Conservation (phyloP, 768 basidiomycete species). For the Russula ochroleuca region DNA sequence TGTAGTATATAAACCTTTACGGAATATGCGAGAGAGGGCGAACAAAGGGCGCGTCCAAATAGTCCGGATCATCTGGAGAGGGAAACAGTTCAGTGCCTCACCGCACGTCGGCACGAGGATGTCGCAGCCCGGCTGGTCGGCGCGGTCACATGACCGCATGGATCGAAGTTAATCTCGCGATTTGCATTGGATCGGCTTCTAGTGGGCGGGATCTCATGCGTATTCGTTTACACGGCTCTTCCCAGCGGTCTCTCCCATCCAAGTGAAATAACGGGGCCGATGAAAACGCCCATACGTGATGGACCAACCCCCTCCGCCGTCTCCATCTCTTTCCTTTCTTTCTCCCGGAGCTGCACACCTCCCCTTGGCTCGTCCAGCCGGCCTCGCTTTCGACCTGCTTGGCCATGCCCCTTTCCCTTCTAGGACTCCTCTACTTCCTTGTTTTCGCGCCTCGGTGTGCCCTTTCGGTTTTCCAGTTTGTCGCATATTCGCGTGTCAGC, state of each 20-base stretch:
- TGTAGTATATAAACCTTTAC: conserved; percentile 26
- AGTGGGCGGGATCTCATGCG: too few relatives aligned
- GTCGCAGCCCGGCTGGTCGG: neutral
- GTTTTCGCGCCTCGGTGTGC: conserved; percentile 31
- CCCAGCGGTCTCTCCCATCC: neutral
- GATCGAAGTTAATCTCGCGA: neutral
- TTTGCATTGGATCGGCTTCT: neutral
- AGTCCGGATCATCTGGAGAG: conserved; percentile 26
- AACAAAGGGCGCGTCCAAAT: conserved; percentile 5
- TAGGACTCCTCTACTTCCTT: conserved; percentile 24
- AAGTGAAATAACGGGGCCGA: neutral
- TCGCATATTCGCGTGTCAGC: conserved; percentile 41
- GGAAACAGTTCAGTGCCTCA: neutral
- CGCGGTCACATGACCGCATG: neutral
- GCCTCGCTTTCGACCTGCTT: neutral
- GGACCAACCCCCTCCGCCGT: too few relatives aligned
- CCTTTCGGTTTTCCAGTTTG: conserved; percentile 32
- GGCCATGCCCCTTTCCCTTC: conserved; percentile 19
- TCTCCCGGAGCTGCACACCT: neutral
- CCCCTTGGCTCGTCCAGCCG: neutral
- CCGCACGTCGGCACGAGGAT: conserved; percentile 7
- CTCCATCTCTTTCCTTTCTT: neutral
- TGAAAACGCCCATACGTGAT: neutral
- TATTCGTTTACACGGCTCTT: neutral
- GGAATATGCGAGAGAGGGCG: conserved; percentile 8